Percentiles rank a stretch among this genome's conserved stretches.
Evolutionary conservation across 331 rosid species (phyloP).

Genomic region (Pyracantha coccinea): DNA sequence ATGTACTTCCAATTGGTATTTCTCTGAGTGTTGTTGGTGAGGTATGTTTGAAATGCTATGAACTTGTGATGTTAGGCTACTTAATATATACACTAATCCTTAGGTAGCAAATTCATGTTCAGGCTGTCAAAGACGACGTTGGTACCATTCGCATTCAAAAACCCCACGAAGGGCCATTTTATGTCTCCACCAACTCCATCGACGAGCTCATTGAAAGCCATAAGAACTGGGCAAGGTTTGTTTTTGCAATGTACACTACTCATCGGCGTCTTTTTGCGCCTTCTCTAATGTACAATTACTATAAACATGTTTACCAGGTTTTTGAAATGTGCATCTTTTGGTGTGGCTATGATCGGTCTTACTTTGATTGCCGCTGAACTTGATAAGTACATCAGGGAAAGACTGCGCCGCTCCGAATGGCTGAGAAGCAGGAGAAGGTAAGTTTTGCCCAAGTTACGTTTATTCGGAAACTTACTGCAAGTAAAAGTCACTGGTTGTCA

Average conservation of each 20-base stretch:
- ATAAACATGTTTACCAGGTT: conserved; percentile 40
- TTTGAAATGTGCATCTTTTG: conserved; percentile 78
- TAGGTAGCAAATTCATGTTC: conserved; percentile 13
- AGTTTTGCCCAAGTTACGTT: conserved; percentile 6
- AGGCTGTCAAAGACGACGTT: conserved; percentile 79
- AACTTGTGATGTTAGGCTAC: not conserved
- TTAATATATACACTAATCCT: not conserved
- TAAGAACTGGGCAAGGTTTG: conserved; percentile 79
- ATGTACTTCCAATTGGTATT: conserved; percentile 79
- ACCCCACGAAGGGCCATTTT: conserved; percentile 84
- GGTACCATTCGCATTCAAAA: conserved; percentile 64
- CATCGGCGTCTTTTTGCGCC: not conserved
- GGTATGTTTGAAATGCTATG: conserved; percentile 34
- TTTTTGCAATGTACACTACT: no score
- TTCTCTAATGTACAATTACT: conserved; percentile 12
- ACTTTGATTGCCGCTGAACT: conserved; percentile 59
- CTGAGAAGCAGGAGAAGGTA: conserved; percentile 44
- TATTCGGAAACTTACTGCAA: not conserved
- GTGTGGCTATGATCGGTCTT: conserved; percentile 58
- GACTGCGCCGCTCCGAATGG: conserved; percentile 38
- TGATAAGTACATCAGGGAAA: conserved; percentile 48
- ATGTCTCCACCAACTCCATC: conserved; percentile 63
- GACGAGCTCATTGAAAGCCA: conserved; percentile 74
- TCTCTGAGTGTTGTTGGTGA: conserved; percentile 88
- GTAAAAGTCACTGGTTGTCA: not conserved